These are phyloP conservation scores for Mycocalia duriaeana DNA, from an alignment of 1,284 basidiomycete genomes.

Conservation along the genomic window DNA sequence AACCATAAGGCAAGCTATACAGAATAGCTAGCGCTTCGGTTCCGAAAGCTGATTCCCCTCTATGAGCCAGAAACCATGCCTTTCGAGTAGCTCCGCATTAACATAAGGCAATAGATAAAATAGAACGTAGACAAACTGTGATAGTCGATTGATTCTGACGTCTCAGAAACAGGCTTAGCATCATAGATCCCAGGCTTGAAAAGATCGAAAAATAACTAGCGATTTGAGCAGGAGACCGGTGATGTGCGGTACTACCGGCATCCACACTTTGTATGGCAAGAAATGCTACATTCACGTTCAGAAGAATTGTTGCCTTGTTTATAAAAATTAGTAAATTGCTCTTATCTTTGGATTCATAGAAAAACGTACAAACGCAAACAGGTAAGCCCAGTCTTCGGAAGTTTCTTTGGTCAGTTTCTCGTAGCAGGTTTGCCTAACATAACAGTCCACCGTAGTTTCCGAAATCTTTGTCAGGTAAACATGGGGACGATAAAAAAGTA, in stretches of 20 bases:
- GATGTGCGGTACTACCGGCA: conserved; percentile 9
- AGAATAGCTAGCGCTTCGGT: conserved; percentile 39
- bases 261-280: conserved; percentile 29
- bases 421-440: conserved; percentile 35
- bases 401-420: conserved; percentile 35
- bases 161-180: conserved; percentile 40
- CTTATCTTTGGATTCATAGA: not conserved
- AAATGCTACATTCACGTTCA: conserved; percentile 30
- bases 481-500: conserved; percentile 37
- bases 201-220: conserved; percentile 42
- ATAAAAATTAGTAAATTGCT: not conserved
- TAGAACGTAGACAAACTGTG: conserved; percentile 1
- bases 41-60: conserved; percentile 16
- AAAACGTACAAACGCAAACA: conserved; percentile 41
- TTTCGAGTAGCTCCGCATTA: not conserved
- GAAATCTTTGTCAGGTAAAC: conserved; percentile 29
- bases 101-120: not conserved
- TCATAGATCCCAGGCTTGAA: conserved; percentile 40
- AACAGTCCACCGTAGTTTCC: conserved; percentile 34
- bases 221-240: conserved; percentile 33
- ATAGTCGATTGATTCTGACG: conserved; percentile 36
- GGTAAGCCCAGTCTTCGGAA: conserved; percentile 44
- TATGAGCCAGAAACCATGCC: not conserved
- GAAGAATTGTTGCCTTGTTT: conserved; percentile 26
- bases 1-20: conserved; percentile 40